Evolutionary conservation across 2,329 filamentous ascomycete species (phyloP), one percentile per base, ranked within the genome.

Genomic region (Penicillium sp.): DNA sequence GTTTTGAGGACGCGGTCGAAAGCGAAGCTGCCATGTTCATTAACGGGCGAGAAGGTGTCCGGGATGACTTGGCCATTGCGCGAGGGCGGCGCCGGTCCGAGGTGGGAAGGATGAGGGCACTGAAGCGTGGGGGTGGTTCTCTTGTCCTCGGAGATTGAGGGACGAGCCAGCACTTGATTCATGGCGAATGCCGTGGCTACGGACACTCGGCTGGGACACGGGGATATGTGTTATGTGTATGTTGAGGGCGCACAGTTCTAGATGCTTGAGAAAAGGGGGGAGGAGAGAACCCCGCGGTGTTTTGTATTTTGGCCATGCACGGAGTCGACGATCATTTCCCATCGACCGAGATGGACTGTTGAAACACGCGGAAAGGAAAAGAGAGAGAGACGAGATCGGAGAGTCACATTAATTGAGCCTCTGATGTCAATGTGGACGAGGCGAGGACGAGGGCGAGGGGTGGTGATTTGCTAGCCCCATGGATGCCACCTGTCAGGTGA

Each of bases 1-100:
- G 88, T 86, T 76, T 96, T 97, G 71, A 97, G 83, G 49, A 97
- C 90, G 44, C 91, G 87, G 72, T 99, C 94, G 67, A 95, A 96
- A 67, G 94, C 92, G 71, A 96, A 99, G 72, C 91, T 94, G 56
- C 94, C 94, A 72, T 96, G 92, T 72, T 96, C 88, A 68, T 93
- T 96, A 58, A 97, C 91, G 4, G 91, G 90, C 24, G 90, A 94
- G 66, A 91, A 86, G 13, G 86, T 80, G 59, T 89, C 85, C 36
- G 87, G 68, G 21, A 76, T 78, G 21, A 84, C 72, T 61, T 83
- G 79, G 49, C 74, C 74, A 49, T 64, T 76, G 51, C 75, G 73
- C 33, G 60, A 48, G 10, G 54, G 49, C 24, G 60, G 58, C 29
- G 56, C 52, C 10, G 62, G 63, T 24, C 59, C 61, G 27, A 62